Conservation (phyloP, 2,329 filamentous ascomycete genomes). For the Aspergillus melleus region DNA sequence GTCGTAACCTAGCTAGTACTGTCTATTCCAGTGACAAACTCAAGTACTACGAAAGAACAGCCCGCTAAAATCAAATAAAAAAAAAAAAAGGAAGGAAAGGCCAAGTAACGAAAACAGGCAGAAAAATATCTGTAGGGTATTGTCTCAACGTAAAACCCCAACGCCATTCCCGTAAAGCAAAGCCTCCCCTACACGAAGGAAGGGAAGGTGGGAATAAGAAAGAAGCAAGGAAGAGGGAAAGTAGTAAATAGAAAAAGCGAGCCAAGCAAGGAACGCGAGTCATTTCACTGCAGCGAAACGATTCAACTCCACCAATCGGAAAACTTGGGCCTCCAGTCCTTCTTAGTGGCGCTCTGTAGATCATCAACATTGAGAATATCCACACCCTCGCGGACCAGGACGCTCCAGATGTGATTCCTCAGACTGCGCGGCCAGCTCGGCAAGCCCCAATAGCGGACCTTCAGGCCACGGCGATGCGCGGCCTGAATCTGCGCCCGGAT, state of each 20-base stretch:
- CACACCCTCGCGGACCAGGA: constrained; percentile 55
- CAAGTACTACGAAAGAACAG: not conserved
- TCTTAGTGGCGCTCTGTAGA: constrained; percentile 47
- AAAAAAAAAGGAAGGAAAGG: not conserved
- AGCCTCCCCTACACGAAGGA: not conserved
- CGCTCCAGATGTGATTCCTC: constrained; percentile 56
- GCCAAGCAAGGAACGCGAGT: not conserved
- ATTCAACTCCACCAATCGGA: constrained; percentile 36
- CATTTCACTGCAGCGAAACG: not conserved
- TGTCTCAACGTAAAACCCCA: not conserved
- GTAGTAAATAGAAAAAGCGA: not conserved
- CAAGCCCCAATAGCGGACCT: constrained; percentile 58
- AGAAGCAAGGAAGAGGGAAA: not conserved
- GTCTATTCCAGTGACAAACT: not conserved
- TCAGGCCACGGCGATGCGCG: constrained; percentile 54
- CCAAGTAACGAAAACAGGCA: not conserved
- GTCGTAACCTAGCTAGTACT: not conserved
- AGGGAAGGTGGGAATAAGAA: constrained; percentile 1
- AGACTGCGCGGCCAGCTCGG: constrained; percentile 56
- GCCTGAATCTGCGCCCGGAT: constrained; percentile 54
- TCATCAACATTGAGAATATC: constrained; percentile 62
- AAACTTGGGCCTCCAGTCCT: constrained; percentile 48
- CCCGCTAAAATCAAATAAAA: not conserved
- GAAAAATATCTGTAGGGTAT: not conserved
- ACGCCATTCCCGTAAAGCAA: not conserved